Evolutionary conservation across 78 protist species (phyloP).

Genomic region (Goniomonas avonlea): DNA sequence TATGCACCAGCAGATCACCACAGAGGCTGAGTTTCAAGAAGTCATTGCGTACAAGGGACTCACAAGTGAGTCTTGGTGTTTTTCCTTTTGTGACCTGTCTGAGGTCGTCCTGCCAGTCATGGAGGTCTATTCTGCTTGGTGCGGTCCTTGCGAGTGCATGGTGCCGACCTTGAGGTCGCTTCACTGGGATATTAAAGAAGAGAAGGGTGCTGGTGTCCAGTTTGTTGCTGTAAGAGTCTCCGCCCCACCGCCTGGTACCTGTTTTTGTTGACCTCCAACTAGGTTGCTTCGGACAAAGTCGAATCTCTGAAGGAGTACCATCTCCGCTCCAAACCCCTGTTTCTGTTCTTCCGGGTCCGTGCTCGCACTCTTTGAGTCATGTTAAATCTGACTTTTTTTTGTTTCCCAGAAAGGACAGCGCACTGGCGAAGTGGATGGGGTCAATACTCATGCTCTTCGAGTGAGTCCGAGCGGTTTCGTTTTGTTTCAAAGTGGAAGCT

Average conservation of each 20-base stretch:
- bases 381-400: too few relatives aligned
- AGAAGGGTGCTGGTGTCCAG: not conserved
- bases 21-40: not conserved
- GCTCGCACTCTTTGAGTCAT: too few relatives aligned
- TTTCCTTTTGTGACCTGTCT: too few relatives aligned
- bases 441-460: too few relatives aligned
- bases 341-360: not conserved
- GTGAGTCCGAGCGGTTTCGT: too few relatives aligned
- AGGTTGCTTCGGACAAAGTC: not conserved
- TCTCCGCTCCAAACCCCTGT: not conserved
- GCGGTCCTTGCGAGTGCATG: not conserved
- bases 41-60: slow-evolving; percentile 6
- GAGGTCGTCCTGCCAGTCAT: not conserved
- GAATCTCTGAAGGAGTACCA: not conserved
- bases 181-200: slow-evolving; percentile 3
- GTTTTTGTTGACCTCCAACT: not conserved
- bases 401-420: too few relatives aligned
- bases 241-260: not conserved
- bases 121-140: slow-evolving; percentile 6
- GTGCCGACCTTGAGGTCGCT: slow-evolving; percentile 2
- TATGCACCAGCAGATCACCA: not conserved
- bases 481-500: too few relatives aligned
- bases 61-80: not conserved
- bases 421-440: too few relatives aligned
- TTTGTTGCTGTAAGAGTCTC: not conserved